These are phyloP conservation scores for Peronosclerospora sorghi DNA, from an alignment of 352 stramenopile genomes.

Conservation along the genomic window DNA sequence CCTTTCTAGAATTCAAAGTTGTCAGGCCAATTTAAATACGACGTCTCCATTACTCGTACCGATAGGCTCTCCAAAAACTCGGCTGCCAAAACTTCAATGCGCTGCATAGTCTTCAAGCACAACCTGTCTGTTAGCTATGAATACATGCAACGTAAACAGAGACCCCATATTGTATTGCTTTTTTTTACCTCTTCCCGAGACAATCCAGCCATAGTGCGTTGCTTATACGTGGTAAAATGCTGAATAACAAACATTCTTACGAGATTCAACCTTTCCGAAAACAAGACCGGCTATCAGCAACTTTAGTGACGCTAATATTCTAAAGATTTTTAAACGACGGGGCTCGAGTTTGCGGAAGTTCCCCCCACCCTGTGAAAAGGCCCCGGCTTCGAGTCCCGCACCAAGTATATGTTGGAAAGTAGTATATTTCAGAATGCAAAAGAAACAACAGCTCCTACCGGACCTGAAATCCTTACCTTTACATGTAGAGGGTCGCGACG, in stretches of 20 bases:
- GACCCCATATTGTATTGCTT: neutral
- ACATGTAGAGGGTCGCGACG: too few relatives aligned
- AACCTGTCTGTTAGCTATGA: neutral
- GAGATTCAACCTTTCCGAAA: conserved; percentile 34
- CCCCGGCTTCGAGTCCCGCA: too few relatives aligned
- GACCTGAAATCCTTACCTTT: too few relatives aligned
- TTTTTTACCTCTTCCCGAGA: conserved; percentile 32
- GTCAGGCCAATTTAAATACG: neutral
- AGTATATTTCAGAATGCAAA: too few relatives aligned
- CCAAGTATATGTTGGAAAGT: too few relatives aligned
- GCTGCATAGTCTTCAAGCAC: conserved; percentile 30
- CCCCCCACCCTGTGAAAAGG: too few relatives aligned
- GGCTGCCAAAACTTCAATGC: conserved; percentile 44
- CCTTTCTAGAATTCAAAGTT: conserved; percentile 20
- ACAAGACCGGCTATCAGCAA: too few relatives aligned
- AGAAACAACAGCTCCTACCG: too few relatives aligned
- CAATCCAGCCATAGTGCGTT: conserved; percentile 3
- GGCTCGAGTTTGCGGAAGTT: too few relatives aligned
- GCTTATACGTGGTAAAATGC: conserved; percentile 9
- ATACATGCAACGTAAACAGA: neutral
- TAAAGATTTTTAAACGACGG: too few relatives aligned
- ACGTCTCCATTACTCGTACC: conserved; percentile 13
- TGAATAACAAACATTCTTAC: conserved; percentile 19
- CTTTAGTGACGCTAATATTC: too few relatives aligned
- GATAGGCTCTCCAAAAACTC: conserved; percentile 48